Conservation (phyloP, 352 stramenopile genomes). For the Pseudoperonospora humuli region DNA sequence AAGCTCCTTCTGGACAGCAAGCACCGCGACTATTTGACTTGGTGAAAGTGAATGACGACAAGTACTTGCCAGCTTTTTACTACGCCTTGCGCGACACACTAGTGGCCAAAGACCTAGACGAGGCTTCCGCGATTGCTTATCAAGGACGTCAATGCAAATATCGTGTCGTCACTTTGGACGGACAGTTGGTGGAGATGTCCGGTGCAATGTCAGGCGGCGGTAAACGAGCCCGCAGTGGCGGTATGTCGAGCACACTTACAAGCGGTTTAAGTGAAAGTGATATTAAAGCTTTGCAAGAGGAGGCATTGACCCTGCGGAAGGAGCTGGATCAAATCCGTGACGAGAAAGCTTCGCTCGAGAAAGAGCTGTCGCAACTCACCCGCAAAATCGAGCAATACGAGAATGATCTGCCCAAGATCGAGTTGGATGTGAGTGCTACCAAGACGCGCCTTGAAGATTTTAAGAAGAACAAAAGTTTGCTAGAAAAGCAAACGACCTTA, state of each 20-base stretch:
- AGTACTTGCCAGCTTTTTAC: conserved; percentile 93
- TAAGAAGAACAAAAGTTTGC: conserved; percentile 41
- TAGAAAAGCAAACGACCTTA: conserved; percentile 86
- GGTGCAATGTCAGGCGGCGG: conserved; percentile 99
- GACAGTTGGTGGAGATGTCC: conserved; percentile 97
- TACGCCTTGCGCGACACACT: conserved; percentile 95
- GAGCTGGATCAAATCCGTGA: conserved; percentile 55
- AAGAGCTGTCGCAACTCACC: conserved; percentile 80
- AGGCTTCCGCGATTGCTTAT: conserved; percentile 85
- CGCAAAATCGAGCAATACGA: conserved; percentile 86
- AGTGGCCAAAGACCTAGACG: conserved; percentile 93
- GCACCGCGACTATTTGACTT: conserved; percentile 84
- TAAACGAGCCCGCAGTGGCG: conserved; percentile 85
- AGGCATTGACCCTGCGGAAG: conserved; percentile 39
- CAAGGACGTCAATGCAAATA: conserved; percentile 90
- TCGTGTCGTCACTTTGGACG: conserved; percentile 96
- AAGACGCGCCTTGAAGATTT: conserved; percentile 61
- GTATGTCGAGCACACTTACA: conserved; percentile 86
- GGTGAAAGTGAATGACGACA: conserved; percentile 80
- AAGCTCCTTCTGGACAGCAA: conserved; percentile 33
- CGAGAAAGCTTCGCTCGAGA: conserved; percentile 59
- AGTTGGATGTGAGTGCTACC: conserved; percentile 68
- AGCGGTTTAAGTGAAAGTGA: conserved; percentile 49
- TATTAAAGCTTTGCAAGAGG: conserved; percentile 50
- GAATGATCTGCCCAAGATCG: conserved; percentile 87